Evolutionary conservation across 2,329 filamentous ascomycete species (phyloP), one percentile per base, ranked within the genome.

Genomic region (Mariannaea elegans): DNA sequence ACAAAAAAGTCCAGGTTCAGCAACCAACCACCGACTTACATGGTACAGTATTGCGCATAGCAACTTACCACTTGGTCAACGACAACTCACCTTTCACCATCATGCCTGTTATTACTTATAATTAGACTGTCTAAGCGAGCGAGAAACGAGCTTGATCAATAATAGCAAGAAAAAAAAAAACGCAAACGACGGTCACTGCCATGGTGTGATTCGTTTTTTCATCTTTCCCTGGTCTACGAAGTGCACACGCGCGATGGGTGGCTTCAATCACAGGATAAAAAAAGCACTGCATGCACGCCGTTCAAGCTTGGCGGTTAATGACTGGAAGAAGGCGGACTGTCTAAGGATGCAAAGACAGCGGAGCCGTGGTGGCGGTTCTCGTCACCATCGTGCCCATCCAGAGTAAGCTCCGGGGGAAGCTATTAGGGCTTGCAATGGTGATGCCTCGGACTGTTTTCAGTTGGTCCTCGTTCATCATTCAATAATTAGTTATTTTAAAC

Each of bases 401-500:
- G 5, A 27, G 24, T 27, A n/a, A 44, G 41, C 41, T 27, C 38
- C 10, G 38, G 21, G 38, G 38, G 19, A 42, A 23, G n/a, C n/a
- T 39, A 45, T 31, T 14, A 13, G 31, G 53, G 39, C 34, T 57
- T 49, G 16, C 8, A 24, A 32, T 52, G 31, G 44, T 62, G 61
- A 59, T 57, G 44, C 53, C 29, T 21, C 14, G 18, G 59, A 34
- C 42, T 52, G 44, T 23, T 47, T 10, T 45, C 13, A 3, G 9
- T 29, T 21, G n/a, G 36, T 56, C 47, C 41, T 61, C 47, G 19
- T 7, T 52, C 34, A 61, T 59, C 21, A 45, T 55, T n/a, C 23
- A 7, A 42, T 13, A 31, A 31, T n/a, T n/a, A n/a, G 54, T 48
- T 34, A 44, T 42, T 36, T 52, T 44, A 4, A 23, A 42, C 38